Conservation (phyloP, 2,329 filamentous ascomycete species). For the Esteya vermicola region DNA sequence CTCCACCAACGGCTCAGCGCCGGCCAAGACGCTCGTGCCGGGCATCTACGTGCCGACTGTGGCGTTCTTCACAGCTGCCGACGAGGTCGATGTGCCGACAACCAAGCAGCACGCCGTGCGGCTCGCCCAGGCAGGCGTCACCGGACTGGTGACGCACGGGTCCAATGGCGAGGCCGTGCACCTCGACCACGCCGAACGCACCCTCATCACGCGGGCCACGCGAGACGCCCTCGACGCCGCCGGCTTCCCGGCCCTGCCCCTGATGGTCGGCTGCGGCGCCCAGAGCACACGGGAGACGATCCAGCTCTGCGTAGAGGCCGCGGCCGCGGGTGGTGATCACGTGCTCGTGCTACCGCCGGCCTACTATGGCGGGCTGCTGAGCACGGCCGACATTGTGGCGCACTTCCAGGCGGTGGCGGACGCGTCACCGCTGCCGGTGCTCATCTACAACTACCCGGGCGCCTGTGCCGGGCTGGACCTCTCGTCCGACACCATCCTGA, state of each 20-base stretch:
- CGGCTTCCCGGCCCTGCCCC: constrained; percentile 41
- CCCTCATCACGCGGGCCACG: constrained; percentile 39
- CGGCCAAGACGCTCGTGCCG: too few relatives aligned
- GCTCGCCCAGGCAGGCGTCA: constrained; percentile 43
- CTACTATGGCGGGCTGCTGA: constrained; percentile 50
- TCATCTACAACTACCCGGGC: constrained; percentile 42
- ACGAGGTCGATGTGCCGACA: constrained; percentile 35
- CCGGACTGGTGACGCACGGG: constrained; percentile 48
- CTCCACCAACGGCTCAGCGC: too few relatives aligned
- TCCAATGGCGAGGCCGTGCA: constrained; percentile 56
- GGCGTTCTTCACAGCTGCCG: constrained; percentile 38
- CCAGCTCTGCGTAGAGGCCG: constrained; percentile 47
- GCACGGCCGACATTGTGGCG: constrained; percentile 12
- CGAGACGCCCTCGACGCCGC: constrained; percentile 33
- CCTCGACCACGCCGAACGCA: constrained; percentile 44
- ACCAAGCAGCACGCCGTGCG: constrained; percentile 36
- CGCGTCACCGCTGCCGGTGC: constrained; percentile 31
- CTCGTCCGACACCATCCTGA: constrained; percentile 32
- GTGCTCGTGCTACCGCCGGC: constrained; percentile 53
- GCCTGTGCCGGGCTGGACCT: constrained; percentile 37
- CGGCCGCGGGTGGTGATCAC: constrained; percentile 48
- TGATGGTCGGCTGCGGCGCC: constrained; percentile 54
- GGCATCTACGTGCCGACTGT: constrained; percentile 42
- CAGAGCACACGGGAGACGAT: constrained; percentile 54
- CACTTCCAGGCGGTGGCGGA: constrained; percentile 46